phyloP scores from a whole-genome alignment of 306 rosid genomes.

The Fragaria nilgerrensis region DNA sequence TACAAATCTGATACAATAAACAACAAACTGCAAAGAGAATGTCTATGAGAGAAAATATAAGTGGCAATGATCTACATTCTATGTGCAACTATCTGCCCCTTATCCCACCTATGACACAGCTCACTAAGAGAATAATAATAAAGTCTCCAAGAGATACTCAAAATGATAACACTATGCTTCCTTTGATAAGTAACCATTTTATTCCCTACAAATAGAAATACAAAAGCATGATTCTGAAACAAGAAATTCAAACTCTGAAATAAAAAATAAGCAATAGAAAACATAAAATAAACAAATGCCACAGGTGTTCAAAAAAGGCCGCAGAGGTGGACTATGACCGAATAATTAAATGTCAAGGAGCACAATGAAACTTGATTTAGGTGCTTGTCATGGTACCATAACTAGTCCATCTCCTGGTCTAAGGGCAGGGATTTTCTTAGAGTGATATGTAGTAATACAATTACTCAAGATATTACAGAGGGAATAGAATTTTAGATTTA shows the following conservation, averaged over 20 bases:
- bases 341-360: neutral
- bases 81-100: neutral
- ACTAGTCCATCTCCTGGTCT: neutral
- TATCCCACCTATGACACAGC: neutral
- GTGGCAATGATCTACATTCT: constrained; percentile 1
- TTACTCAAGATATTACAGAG: neutral
- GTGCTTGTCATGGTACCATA: neutral
- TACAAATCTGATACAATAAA: neutral
- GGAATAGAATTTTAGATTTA: neutral
- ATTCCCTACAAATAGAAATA: neutral
- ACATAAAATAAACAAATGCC: neutral
- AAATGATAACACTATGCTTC: neutral
- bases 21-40: constrained; percentile 2
- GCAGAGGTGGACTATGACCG: neutral
- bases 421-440: neutral
- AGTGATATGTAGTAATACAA: neutral
- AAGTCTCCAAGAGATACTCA: neutral
- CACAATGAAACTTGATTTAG: neutral
- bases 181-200: neutral
- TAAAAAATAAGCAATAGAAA: neutral
- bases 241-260: neutral
- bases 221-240: constrained; percentile 1
- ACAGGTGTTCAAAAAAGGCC: neutral
- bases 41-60: neutral
- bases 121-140: neutral